These are phyloP conservation scores for Epichloe baconii DNA, from an alignment of 2,329 filamentous ascomycete species.

Conservation along the genomic window DNA sequence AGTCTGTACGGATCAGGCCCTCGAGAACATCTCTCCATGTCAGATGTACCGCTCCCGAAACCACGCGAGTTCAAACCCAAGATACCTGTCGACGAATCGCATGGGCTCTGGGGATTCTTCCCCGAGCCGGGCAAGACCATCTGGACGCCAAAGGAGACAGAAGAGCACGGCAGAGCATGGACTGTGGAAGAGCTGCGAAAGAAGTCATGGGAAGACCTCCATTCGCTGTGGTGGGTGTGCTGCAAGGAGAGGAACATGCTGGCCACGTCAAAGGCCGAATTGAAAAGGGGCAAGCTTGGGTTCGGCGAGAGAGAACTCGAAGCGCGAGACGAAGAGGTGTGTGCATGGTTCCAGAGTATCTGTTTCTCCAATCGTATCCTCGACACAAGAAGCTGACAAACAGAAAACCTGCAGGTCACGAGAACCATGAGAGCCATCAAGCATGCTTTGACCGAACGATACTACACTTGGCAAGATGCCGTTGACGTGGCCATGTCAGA, in stretches of 20 bases:
- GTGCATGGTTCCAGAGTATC: slow-evolving; percentile 23
- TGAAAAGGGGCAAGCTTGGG: slow-evolving; percentile 51
- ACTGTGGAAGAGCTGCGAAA: slow-evolving; percentile 68
- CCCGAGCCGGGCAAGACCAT: slow-evolving; percentile 55
- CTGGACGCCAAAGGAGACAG: slow-evolving; percentile 56
- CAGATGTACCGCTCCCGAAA: slow-evolving; percentile 56
- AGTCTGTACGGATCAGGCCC: slow-evolving; percentile 66
- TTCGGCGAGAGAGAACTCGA: slow-evolving; percentile 60
- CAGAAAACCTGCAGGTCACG: slow-evolving; percentile 41
- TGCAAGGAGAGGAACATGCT: slow-evolving; percentile 82
- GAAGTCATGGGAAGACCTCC: slow-evolving; percentile 90
- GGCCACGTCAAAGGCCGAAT: slow-evolving; percentile 61
- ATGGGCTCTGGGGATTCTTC: slow-evolving; percentile 93
- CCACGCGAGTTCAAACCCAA: slow-evolving; percentile 49
- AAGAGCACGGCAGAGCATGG: slow-evolving; percentile 70
- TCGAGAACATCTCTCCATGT: slow-evolving; percentile 60
- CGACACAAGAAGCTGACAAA: slow-evolving; percentile 6
- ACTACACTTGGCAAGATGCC: slow-evolving; percentile 77
- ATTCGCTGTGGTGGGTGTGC: slow-evolving; percentile 89
- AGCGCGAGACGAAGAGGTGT: slow-evolving; percentile 52
- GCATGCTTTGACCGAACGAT: slow-evolving; percentile 74
- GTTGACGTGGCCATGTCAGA: slow-evolving; percentile 51
- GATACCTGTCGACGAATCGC: slow-evolving; percentile 52
- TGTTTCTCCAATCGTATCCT: neutral
- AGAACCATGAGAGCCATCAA: slow-evolving; percentile 73